Evolutionary conservation across 176 grass and related monocot species (phyloP), one percentile per base, ranked within the genome.

Genomic region (Rhynchospora tenuis): DNA sequence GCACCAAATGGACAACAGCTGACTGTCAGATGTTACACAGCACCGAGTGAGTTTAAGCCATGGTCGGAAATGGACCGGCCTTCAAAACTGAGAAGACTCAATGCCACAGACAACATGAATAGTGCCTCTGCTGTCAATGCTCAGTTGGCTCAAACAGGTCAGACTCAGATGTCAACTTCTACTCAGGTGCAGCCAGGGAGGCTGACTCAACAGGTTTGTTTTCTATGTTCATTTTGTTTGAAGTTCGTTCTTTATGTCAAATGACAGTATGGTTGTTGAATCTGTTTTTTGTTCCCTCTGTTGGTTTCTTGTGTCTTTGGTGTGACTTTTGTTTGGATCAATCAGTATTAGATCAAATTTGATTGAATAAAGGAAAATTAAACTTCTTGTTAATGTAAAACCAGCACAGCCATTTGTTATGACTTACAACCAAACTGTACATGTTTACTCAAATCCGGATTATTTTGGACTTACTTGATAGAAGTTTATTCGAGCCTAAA

Each of bases 201-300:
- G 47, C 87, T 90, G 90, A 85, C 59, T 15, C 80, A 55, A 78
- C 91, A 98, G 95, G 95, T 98, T 88, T 59, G 3, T 75, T 61
- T 48, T 75, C 17, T 84, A 33, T 69, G 57, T 64, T 68, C 43
- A 45, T 45, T 59, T 82, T 1, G 20, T 20, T 48, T 82, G 20
- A 82, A 50, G 47, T 50, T 50, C 7, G 3, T 2, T 50, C 6
- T 50, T 0, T 50, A 50, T 11, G 47, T 50, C 9, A 50, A 50
- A 50, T 50, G 10, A 3, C 47, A 50, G 10, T 50, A 50, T 50
- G 47, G 47, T 50, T 50, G 10, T 50, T 50, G 47, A 56, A 56
- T 76, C 72, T 51, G 47, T 46, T 75, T 50, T 75, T 51, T 46
- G 23, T 55, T 54, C 22, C 46, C 23, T 29, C 22, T 29, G 12